phyloP scores from a whole-genome alignment of 441 rosid genomes.

The Euphorbia neoarborescens region DNA sequence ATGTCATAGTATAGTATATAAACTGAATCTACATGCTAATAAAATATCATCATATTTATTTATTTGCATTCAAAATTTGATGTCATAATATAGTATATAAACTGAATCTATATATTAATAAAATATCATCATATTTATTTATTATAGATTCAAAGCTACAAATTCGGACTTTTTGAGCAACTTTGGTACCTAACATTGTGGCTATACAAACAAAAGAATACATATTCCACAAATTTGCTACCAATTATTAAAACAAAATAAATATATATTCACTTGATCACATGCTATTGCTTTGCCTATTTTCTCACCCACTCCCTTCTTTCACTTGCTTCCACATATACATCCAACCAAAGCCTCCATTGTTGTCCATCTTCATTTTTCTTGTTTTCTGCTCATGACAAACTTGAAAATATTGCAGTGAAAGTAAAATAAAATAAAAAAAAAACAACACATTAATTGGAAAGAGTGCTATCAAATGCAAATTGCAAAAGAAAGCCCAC shows the following conservation, averaged over 20 bases:
- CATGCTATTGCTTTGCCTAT: conserved; percentile 8
- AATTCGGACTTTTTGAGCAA: conserved; percentile 2
- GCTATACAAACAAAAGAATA: not conserved
- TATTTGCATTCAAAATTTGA: too few species aligned
- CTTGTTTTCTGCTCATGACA: conserved; percentile 5
- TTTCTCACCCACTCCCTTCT: not conserved
- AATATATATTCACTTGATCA: not conserved
- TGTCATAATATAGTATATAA: too few species aligned
- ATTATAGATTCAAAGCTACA: too few species aligned
- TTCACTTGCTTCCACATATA: not conserved
- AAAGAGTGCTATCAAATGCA: conserved; percentile 21
- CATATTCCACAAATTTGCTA: too few species aligned
- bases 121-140: too few species aligned
- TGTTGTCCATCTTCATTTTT: not conserved
- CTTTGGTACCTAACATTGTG: conserved; percentile 9
- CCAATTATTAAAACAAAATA: too few species aligned
- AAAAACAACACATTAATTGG: not conserved
- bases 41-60: too few species aligned
- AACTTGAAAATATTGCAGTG: not conserved
- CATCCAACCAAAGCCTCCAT: not conserved
- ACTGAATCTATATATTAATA: too few species aligned
- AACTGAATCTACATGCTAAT: too few species aligned
- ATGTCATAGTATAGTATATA: too few species aligned
- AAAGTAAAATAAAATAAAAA: not conserved
- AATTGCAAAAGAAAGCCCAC: conserved; percentile 8